These are phyloP conservation scores for Akanthomyces muscarius DNA, from an alignment of 2,329 filamentous ascomycete genomes.

Conservation along the genomic window DNA sequence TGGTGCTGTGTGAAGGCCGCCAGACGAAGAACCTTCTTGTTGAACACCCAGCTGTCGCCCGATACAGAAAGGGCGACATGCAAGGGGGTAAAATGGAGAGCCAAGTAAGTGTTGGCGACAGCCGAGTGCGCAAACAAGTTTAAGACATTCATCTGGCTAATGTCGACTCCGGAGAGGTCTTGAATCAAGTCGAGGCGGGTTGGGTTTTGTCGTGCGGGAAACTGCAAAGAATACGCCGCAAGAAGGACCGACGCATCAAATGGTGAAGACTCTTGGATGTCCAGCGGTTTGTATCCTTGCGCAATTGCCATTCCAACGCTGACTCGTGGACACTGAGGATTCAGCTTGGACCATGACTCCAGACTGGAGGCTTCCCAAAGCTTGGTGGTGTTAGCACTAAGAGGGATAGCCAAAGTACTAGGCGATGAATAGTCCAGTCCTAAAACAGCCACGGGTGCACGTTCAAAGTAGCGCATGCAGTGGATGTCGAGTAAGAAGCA, in stretches of 20 bases:
- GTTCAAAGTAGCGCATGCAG: slow-evolving; percentile 52
- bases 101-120: slow-evolving; percentile 51
- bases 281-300: slow-evolving; percentile 33
- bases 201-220: slow-evolving; percentile 32
- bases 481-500: slow-evolving; percentile 57
- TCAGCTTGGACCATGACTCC: slow-evolving; percentile 43
- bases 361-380: slow-evolving; percentile 48
- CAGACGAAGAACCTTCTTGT: slow-evolving; percentile 45
- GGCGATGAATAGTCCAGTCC: slow-evolving; percentile 36
- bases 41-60: slow-evolving; percentile 56
- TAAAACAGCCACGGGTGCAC: slow-evolving; percentile 32
- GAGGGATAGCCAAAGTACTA: slow-evolving; percentile 40
- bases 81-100: slow-evolving; percentile 56
- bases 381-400: slow-evolving; percentile 40
- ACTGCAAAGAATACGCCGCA: slow-evolving; percentile 34
- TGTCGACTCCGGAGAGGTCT: slow-evolving; percentile 24
- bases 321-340: slow-evolving; percentile 24
- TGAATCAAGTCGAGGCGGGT: slow-evolving; percentile 27
- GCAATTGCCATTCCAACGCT: slow-evolving; percentile 30
- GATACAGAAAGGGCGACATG: slow-evolving; percentile 54
- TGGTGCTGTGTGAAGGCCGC: slow-evolving; percentile 45
- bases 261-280: slow-evolving; percentile 31
- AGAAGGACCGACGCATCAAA: slow-evolving; percentile 42
- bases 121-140: slow-evolving; percentile 43
- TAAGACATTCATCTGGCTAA: slow-evolving; percentile 29